phyloP scores from a whole-genome alignment of 306 rosid species.

The Comarum palustre region DNA sequence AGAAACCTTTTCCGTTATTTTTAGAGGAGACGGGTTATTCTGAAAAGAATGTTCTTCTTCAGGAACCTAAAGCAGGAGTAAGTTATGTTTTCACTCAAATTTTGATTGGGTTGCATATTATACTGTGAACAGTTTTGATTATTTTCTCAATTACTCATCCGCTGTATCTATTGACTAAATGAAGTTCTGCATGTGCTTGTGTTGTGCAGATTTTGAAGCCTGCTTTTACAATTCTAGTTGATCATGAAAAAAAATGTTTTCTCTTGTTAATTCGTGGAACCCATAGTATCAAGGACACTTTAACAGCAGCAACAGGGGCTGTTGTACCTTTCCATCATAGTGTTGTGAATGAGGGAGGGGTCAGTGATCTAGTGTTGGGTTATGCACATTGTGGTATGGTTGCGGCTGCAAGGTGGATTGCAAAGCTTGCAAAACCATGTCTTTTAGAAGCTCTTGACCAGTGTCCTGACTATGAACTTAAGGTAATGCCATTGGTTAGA shows the following conservation, averaged over 20 bases:
- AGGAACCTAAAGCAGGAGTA: slow-evolving; percentile 94
- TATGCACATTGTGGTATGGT: slow-evolving; percentile 98
- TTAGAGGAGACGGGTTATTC: slow-evolving; percentile 79
- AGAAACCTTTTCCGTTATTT: slow-evolving; percentile 74
- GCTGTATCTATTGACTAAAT: not conserved
- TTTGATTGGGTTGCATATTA: not conserved
- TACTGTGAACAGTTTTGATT: not conserved
- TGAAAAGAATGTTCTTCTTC: slow-evolving; percentile 73
- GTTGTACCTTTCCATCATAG: slow-evolving; percentile 91
- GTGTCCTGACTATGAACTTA: slow-evolving; percentile 62
- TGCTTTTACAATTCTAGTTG: slow-evolving; percentile 80
- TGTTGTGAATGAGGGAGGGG: slow-evolving; percentile 80
- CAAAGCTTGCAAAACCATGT: slow-evolving; percentile 77
- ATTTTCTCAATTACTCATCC: not conserved
- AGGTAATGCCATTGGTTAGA: slow-evolving; percentile 40
- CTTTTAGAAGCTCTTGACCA: slow-evolving; percentile 59
- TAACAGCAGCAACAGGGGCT: slow-evolving; percentile 88
- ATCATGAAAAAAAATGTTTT: slow-evolving; percentile 53
- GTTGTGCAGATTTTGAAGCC: slow-evolving; percentile 88
- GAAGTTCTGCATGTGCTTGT: slow-evolving; percentile 17
- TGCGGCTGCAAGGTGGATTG: slow-evolving; percentile 98
- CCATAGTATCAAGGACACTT: slow-evolving; percentile 92
- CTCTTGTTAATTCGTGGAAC: slow-evolving; percentile 89
- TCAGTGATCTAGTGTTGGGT: slow-evolving; percentile 79
- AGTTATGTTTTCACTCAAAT: slow-evolving; percentile 33